Percentiles rank a stretch among this genome's conserved stretches.
These are phyloP conservation scores for Isabelozyma pseudorhagii DNA, from an alignment of 805 yeast species.

Conservation along the genomic window DNA sequence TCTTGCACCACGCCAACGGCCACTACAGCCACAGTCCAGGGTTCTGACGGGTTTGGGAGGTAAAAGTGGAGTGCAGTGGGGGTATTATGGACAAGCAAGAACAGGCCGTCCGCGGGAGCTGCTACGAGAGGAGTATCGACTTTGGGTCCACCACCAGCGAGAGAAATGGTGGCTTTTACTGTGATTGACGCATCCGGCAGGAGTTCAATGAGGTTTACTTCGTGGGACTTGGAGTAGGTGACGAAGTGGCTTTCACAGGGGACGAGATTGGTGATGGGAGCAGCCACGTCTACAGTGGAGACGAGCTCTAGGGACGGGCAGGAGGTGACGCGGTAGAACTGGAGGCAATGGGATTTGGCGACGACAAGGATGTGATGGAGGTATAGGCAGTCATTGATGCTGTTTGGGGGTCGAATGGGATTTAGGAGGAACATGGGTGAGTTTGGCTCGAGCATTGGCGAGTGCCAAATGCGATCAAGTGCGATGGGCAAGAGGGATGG, in stretches of 20 bases:
- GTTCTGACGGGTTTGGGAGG: neutral
- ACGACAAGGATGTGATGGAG: neutral
- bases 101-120: neutral
- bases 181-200: neutral
- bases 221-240: neutral
- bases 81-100: neutral
- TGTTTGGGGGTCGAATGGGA: neutral
- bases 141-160: neutral
- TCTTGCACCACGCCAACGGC: constrained; percentile 9
- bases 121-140: neutral
- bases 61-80: neutral
- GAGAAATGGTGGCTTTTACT: neutral
- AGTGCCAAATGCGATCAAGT: no score
- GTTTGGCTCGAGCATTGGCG: no score
- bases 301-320: neutral
- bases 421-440: neutral
- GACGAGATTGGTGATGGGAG: neutral
- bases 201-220: neutral
- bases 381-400: neutral
- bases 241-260: neutral
- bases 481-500: no score
- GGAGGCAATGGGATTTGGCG: neutral
- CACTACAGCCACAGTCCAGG: neutral
- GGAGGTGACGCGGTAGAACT: neutral
- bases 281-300: neutral